A percentile compares a stretch with the other conserved stretches of the same genome.
Conservation (phyloP, 306 rosid genomes). For the Quercus parvula region DNA sequence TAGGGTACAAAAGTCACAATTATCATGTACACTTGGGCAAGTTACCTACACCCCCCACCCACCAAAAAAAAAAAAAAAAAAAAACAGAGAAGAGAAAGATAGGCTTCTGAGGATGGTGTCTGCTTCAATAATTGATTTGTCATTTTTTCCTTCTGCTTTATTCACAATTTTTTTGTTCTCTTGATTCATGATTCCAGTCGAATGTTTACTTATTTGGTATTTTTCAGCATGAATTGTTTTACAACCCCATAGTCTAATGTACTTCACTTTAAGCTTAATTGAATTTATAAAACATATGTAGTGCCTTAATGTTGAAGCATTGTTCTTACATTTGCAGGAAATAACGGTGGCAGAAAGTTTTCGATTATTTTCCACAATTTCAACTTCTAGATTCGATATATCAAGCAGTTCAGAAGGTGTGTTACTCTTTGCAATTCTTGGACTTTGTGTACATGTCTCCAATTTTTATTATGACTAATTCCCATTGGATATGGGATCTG, state of each 20-base stretch:
- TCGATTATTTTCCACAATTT: conserved; percentile 73
- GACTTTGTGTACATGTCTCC: neutral
- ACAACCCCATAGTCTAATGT: neutral
- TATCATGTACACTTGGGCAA: neutral
- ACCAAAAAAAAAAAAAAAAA: too few relatives aligned
- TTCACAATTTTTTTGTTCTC: neutral
- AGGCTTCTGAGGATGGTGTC: neutral
- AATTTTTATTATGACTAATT: neutral
- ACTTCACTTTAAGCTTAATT: neutral
- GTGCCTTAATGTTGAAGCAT: neutral
- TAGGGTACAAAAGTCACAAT: neutral
- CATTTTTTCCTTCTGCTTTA: neutral
- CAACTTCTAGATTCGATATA: conserved; percentile 50
- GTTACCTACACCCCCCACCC: too few relatives aligned
- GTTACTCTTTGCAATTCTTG: neutral
- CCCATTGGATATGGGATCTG: neutral
- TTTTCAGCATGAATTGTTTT: neutral
- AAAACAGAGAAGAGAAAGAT: neutral
- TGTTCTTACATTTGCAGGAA: conserved; percentile 48
- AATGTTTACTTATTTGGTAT: neutral
- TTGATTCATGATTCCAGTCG: neutral
- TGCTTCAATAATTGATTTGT: neutral
- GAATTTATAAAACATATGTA: neutral
- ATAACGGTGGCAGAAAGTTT: conserved; percentile 75
- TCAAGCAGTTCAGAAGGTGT: conserved; percentile 54